Evolutionary conservation across 1,284 basidiomycete species (phyloP).

Genomic region (Malassezia caprae): DNA sequence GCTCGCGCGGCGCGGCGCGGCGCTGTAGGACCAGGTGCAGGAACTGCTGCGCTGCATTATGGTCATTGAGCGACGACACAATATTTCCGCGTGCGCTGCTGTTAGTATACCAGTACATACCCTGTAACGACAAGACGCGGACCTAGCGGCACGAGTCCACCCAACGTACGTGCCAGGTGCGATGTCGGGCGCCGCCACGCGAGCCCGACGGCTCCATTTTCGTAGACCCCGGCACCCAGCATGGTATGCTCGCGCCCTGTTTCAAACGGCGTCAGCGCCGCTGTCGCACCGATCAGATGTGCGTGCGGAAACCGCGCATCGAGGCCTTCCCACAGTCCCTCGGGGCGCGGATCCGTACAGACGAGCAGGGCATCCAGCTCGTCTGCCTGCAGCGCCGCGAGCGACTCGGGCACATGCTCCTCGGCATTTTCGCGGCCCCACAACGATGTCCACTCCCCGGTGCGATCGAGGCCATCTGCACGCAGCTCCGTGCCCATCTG

Average conservation of each 20-base stretch:
- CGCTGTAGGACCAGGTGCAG: constrained; percentile 47
- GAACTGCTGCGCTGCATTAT: constrained; percentile 64
- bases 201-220: constrained; percentile 63
- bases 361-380: constrained; percentile 55
- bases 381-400: constrained; percentile 12
- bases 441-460: constrained; percentile 28
- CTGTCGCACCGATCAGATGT: constrained; percentile 61
- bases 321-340: constrained; percentile 57
- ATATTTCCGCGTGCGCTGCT: constrained; percentile 68
- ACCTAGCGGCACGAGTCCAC: constrained; percentile 56
- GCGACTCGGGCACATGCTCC: constrained; percentile 21
- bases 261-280: constrained; percentile 71
- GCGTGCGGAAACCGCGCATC: constrained; percentile 52
- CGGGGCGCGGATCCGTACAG: constrained; percentile 58
- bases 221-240: constrained; percentile 51
- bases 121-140: constrained; percentile 55
- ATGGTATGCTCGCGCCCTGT: constrained; percentile 71
- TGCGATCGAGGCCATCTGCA: constrained; percentile 25
- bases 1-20: not conserved
- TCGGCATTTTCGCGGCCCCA: constrained; percentile 38
- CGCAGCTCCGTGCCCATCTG: constrained; percentile 21
- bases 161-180: constrained; percentile 51
- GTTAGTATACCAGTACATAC: constrained; percentile 46
- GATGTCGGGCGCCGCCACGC: constrained; percentile 52
- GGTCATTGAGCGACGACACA: constrained; percentile 57